A percentile compares a stretch with the other conserved stretches of the same genome.
Evolutionary conservation across 2,329 filamentous ascomycete species (phyloP).

Genomic region (Ascochyta rabiei): DNA sequence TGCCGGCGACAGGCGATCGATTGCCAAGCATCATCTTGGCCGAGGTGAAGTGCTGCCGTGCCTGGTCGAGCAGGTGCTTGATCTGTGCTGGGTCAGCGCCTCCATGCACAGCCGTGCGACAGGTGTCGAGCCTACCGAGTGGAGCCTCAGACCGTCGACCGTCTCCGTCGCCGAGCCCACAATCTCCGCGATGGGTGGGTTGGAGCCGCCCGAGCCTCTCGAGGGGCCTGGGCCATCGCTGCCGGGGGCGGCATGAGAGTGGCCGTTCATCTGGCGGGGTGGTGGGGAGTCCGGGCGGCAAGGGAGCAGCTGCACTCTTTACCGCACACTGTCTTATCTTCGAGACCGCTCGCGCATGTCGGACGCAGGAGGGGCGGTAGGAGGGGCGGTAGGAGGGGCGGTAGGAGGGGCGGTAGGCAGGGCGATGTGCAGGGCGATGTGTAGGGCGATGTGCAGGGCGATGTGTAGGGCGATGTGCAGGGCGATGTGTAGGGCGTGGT

Average conservation of each 20-base stretch:
- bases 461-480: no score
- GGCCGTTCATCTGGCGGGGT: slow-evolving; percentile 40
- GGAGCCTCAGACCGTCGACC: slow-evolving; percentile 36
- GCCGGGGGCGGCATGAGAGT: slow-evolving; percentile 31
- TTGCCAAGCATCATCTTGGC: slow-evolving; percentile 60
- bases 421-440: no score
- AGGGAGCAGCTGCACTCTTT: slow-evolving; percentile 49
- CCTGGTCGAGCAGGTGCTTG: slow-evolving; percentile 48
- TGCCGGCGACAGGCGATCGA: slow-evolving; percentile 67
- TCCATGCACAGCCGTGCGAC: neutral
- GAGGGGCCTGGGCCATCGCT: slow-evolving; percentile 32
- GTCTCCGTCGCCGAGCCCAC: slow-evolving; percentile 48
- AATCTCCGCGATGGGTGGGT: slow-evolving; percentile 53
- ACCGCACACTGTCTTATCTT: slow-evolving; percentile 36
- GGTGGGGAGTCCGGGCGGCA: slow-evolving; percentile 37
- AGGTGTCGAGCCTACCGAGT: slow-evolving; percentile 32
- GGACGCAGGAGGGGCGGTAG: slow-evolving; percentile 7
- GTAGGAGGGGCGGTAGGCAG: no score
- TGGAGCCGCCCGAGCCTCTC: slow-evolving; percentile 29
- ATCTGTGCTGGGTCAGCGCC: slow-evolving; percentile 42
- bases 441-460: no score
- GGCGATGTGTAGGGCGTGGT: no score
- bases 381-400: no score
- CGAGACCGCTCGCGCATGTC: slow-evolving; percentile 33
- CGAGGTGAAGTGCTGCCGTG: slow-evolving; percentile 49